phyloP scores from a whole-genome alignment of 306 rosid genomes.

The Astragalus membranaceus region DNA sequence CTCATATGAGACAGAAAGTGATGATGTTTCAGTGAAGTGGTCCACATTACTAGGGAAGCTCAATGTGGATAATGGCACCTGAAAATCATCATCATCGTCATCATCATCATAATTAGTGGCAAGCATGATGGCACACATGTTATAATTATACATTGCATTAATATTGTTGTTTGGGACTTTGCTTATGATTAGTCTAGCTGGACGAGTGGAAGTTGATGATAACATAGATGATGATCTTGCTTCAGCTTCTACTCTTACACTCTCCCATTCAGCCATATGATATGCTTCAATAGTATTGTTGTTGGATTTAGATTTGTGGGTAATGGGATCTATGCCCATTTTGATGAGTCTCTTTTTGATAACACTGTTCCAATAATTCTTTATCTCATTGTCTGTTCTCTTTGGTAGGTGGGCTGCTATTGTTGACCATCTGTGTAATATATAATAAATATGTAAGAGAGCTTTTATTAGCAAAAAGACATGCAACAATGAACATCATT shows the following conservation, averaged over 20 bases:
- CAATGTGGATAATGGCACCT: neutral
- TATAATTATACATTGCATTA: neutral
- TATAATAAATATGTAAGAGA: neutral
- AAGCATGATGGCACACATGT: constrained; percentile 21
- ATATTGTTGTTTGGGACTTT: neutral
- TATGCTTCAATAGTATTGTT: neutral
- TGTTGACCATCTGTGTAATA: constrained; percentile 30
- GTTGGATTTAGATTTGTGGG: constrained; percentile 27
- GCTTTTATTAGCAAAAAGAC: no score
- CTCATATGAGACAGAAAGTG: no score
- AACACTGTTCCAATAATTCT: constrained; percentile 38
- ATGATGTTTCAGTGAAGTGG: no score
- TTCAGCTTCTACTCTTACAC: constrained; percentile 35
- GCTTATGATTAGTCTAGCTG: neutral
- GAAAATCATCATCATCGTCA: neutral
- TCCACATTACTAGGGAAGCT: neutral
- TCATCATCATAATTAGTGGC: neutral
- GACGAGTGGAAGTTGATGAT: neutral
- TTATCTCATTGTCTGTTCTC: constrained; percentile 41
- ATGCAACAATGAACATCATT: no score
- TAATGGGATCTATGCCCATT: constrained; percentile 36
- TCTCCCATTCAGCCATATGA: constrained; percentile 34
- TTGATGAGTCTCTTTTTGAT: constrained; percentile 29
- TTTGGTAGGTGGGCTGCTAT: constrained; percentile 33
- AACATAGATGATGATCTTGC: constrained; percentile 20